A percentile compares a stretch with the other conserved stretches of the same genome.
Evolutionary conservation across 2,329 filamentous ascomycete genomes (phyloP).

Genomic region (Sarocladiaceae sp.): DNA sequence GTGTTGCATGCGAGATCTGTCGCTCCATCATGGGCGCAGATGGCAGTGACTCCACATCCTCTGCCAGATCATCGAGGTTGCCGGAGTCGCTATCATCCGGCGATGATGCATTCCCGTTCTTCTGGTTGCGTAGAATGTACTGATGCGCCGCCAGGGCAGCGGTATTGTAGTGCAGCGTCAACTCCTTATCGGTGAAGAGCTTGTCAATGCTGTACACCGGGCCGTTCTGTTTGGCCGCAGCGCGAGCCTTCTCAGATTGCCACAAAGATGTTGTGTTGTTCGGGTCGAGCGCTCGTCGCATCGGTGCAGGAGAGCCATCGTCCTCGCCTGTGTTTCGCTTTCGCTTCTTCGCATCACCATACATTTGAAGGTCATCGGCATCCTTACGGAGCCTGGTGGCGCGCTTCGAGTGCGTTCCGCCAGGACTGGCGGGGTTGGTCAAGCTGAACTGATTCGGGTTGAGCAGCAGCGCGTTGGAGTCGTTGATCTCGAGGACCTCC

Average conservation of each 20-base stretch:
- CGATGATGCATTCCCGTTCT: conserved; percentile 45
- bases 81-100: conserved; percentile 51
- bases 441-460: conserved; percentile 67
- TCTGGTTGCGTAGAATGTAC: conserved; percentile 54
- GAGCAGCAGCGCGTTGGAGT: conserved; percentile 60
- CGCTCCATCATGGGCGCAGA: conserved; percentile 60
- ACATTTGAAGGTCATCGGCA: conserved; percentile 53
- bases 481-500: conserved; percentile 63
- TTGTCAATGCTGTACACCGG: conserved; percentile 64
- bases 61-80: conserved; percentile 45
- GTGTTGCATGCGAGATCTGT: conserved; percentile 59
- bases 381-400: conserved; percentile 58
- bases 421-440: conserved; percentile 59
- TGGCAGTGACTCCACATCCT: conserved; percentile 40
- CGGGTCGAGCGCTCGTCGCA: conserved; percentile 50
- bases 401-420: conserved; percentile 59
- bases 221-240: conserved; percentile 51
- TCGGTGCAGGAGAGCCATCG: conserved; percentile 58
- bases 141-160: conserved; percentile 60
- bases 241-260: conserved; percentile 55
- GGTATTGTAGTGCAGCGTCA: conserved; percentile 60
- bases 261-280: conserved; percentile 57
- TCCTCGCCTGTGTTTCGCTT: conserved; percentile 58
- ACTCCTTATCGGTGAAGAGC: conserved; percentile 67
- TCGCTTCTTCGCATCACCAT: conserved; percentile 54